These are phyloP conservation scores for Tuctoria greenei DNA, from an alignment of 176 grass and related monocot genomes.

Conservation along the genomic window DNA sequence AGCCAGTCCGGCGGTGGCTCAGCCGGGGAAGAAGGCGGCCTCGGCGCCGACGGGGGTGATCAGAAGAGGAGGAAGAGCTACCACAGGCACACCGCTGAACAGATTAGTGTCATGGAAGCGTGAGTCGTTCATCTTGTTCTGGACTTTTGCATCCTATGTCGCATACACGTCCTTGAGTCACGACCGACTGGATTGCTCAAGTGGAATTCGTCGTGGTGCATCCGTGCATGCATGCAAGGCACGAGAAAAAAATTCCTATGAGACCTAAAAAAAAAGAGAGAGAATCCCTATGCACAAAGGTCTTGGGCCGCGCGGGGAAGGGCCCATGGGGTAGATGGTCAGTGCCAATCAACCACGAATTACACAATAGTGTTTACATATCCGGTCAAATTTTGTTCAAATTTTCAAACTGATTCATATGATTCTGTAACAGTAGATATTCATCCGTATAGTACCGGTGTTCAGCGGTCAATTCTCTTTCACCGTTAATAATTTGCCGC, in stretches of 20 bases:
- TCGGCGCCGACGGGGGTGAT: constrained; percentile 15
- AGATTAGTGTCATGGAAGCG: constrained; percentile 77
- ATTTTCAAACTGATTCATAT: too few species aligned
- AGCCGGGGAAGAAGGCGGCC: constrained; percentile 40
- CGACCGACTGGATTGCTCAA: background rate
- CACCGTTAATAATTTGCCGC: background rate
- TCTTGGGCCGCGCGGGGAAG: background rate
- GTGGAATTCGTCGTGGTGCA: background rate
- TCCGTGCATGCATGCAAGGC: background rate
- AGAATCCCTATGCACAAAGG: background rate
- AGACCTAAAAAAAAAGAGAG: background rate
- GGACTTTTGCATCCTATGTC: background rate
- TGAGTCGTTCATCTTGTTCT: constrained; percentile 43
- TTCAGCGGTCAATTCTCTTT: too few species aligned
- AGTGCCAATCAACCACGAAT: background rate
- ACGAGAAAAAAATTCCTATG: background rate
- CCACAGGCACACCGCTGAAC: constrained; percentile 64
- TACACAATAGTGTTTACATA: background rate
- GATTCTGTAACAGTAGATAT: too few species aligned
- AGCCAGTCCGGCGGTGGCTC: constrained; percentile 36
- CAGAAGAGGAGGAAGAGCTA: constrained; percentile 74
- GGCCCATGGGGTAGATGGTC: background rate
- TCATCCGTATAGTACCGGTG: too few species aligned
- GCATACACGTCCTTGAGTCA: background rate
- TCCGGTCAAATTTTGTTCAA: constrained; percentile 18